A percentile compares a stretch with the other conserved stretches of the same genome.
Evolutionary conservation across 1,139 yeast species (phyloP).

Genomic region (Diutina neorugosa): DNA sequence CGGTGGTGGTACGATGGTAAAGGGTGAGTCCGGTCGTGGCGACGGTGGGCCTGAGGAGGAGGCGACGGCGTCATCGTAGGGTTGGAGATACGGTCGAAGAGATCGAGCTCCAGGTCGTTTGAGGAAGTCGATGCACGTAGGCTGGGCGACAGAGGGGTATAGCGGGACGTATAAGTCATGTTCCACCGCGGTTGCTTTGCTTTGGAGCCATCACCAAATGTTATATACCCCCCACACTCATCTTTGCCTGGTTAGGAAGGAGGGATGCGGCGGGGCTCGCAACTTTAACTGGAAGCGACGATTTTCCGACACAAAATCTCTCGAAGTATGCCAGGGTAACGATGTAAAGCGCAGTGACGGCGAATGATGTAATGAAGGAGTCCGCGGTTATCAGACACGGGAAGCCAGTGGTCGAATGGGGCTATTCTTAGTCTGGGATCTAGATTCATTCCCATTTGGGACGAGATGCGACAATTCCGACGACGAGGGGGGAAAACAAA

Average conservation of each 20-base stretch:
- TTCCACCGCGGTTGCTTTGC: background rate
- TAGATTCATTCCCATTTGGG: too few relatives aligned
- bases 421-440: too few relatives aligned
- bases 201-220: background rate
- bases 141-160: background rate
- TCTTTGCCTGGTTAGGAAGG: background rate
- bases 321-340: background rate
- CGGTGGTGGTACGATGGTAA: background rate
- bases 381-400: too few relatives aligned
- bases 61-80: background rate
- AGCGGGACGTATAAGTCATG: background rate
- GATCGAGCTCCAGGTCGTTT: background rate
- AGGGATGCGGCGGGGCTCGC: background rate
- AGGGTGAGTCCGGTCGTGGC: background rate
- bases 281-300: background rate
- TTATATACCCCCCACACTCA: background rate
- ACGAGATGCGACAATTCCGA: too few relatives aligned
- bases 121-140: background rate
- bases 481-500: too few relatives aligned
- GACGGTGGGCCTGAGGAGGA: background rate
- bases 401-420: too few relatives aligned
- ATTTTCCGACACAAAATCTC: background rate
- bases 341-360: background rate
- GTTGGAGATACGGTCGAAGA: background rate
- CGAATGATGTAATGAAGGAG: background rate